Base-by-base conservation (phyloP, 805 yeast species). In the Kodamaea restingae region DNA sequence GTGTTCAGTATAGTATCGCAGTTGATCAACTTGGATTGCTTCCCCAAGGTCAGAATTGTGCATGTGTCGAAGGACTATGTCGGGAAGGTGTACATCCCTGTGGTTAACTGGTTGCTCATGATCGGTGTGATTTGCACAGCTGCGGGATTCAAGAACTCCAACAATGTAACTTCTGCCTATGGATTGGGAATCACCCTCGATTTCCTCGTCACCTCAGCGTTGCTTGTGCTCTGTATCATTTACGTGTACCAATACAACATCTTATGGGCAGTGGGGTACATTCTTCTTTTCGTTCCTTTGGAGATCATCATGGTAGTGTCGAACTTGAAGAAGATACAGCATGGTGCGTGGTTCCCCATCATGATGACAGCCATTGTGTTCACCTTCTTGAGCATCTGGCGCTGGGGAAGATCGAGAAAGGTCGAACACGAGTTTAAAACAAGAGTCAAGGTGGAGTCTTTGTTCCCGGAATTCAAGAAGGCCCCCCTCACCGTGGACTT, bases 331-430 rank as follows among this genome's bases (percentile, higher is more conserved):
- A 78, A 78, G 52, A 68, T 78, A 2, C 69, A 73, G 0, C 75
- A 73, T 44, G 84, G 82, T 27, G 84, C 81, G 1, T 78, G 83
- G 84, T 76, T 77, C 49, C 77, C 83, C 1, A 54, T 78, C 22
- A 57, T 70, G 60, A 62, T 75, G 52, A 53, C 75, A 6, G 57
- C 53, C 2, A n/a, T 73, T 3, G 50, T 63, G 31, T 57, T 65
- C 42, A 27, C 41, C 0, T 68, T 71, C 40, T 60, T 76, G 28
- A 32, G 56, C 4, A 57, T 65, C 41, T 76, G 81, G 81, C 61
- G 77, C 50, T 73, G 73, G 70, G 60, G 60, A 33, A 58, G 78
- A 36, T 52, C 65, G 26, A 54, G 60, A 44, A 65, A 68, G 37
- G 63, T 70, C 18, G 56, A 62, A 31, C 52, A 63, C 26, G 76